Percentiles rank a stretch among this genome's conserved stretches.
These are phyloP conservation scores for Aspergillus sp. DNA, from an alignment of 2,329 filamentous ascomycete genomes.

Conservation along the genomic window DNA sequence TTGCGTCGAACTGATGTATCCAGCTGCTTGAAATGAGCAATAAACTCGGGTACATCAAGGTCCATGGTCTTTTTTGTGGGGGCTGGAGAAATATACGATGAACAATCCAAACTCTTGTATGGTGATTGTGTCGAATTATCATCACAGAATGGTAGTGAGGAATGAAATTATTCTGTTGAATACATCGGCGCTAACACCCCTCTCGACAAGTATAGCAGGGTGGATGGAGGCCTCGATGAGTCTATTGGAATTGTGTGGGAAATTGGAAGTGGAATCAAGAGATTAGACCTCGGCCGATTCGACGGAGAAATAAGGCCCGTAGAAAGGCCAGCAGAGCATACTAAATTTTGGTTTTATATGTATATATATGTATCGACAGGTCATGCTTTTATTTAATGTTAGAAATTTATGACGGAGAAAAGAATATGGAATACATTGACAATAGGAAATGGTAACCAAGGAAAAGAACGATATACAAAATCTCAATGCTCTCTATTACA, in stretches of 20 bases:
- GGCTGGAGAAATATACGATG: not conserved
- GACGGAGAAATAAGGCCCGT: not conserved
- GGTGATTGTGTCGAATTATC: not conserved
- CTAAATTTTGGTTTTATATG: not conserved
- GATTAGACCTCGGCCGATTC: not conserved
- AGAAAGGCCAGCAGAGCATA: not conserved
- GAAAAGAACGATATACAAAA: constrained; percentile 25
- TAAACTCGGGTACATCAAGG: constrained; percentile 12
- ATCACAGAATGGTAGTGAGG: not conserved
- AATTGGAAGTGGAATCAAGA: not conserved
- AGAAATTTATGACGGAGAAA: not conserved
- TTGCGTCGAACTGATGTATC: constrained; percentile 22
- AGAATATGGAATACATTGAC: constrained; percentile 10
- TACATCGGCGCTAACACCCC: not conserved
- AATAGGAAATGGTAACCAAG: constrained; percentile 15
- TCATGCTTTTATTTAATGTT: not conserved
- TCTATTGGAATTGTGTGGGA: not conserved
- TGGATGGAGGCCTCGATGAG: not conserved
- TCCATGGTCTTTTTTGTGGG: constrained; percentile 1
- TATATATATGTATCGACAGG: not conserved
- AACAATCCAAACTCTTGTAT: not conserved
- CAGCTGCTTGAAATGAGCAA: constrained; percentile 24
- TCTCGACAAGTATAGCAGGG: not conserved
- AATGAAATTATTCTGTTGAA: not conserved
- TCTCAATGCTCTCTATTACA: constrained; percentile 24